phyloP scores from a whole-genome alignment of 2,329 filamentous ascomycete species.

The Aspergillus fischeri region DNA sequence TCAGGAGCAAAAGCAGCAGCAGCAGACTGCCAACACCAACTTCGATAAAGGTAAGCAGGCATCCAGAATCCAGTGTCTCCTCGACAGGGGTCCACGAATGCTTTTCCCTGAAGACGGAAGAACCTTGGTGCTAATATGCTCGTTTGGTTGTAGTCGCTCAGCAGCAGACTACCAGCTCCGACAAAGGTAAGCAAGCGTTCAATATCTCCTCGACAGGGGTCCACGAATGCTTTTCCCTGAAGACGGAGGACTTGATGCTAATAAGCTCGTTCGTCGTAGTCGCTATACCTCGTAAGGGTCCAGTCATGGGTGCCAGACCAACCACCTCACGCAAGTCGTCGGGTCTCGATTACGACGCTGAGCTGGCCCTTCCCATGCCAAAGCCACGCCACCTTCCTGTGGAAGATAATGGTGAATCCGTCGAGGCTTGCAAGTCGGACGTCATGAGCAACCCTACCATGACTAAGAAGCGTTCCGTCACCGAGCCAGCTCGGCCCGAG shows the following conservation, averaged over 20 bases:
- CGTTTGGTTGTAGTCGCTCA: neutral
- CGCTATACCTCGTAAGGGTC: slow-evolving; percentile 2
- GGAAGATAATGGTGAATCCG: neutral
- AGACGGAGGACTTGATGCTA: neutral
- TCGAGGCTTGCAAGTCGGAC: neutral
- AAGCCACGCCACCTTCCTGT: slow-evolving; percentile 15
- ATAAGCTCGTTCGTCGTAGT: neutral
- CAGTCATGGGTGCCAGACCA: slow-evolving; percentile 7
- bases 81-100: neutral
- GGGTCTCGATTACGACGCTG: slow-evolving; percentile 22
- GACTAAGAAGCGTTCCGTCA: slow-evolving; percentile 15
- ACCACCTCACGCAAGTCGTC: slow-evolving; percentile 13
- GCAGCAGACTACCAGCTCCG: neutral
- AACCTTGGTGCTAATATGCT: neutral
- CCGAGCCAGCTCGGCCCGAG: slow-evolving; percentile 7
- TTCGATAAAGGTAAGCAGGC: slow-evolving; percentile 5
- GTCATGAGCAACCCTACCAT: slow-evolving; percentile 1
- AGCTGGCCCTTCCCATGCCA: slow-evolving; percentile 27
- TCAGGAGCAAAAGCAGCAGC: slow-evolving; percentile 7
- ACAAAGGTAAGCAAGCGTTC: slow-evolving; percentile 7
- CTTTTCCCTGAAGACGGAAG: neutral
- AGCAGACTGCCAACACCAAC: neutral
- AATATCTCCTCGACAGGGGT: neutral
- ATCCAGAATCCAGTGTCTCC: neutral
- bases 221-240: neutral